Percentiles rank a stretch among this genome's conserved stretches.
Conservation (phyloP, 441 rosid genomes). For the Eutrema salsugineum region DNA sequence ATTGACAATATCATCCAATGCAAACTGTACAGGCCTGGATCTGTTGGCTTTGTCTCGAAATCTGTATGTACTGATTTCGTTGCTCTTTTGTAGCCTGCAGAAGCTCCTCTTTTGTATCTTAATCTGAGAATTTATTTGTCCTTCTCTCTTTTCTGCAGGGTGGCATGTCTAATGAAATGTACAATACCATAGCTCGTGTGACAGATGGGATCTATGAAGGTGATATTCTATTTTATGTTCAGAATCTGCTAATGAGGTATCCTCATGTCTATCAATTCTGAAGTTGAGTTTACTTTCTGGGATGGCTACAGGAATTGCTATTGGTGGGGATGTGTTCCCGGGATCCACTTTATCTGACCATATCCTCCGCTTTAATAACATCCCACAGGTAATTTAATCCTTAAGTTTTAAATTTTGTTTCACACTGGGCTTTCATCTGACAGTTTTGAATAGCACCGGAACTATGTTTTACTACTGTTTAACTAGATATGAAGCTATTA, state of each 20-base stretch:
- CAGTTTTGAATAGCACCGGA: neutral
- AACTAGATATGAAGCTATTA: neutral
- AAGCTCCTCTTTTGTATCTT: neutral
- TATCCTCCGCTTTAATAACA: conserved; percentile 87
- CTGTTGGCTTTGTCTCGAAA: conserved; percentile 96
- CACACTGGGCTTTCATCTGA: neutral
- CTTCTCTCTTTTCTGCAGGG: conserved; percentile 49
- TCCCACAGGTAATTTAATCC: conserved; percentile 67
- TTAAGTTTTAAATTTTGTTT: neutral
- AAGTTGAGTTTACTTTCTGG: conserved; percentile 11
- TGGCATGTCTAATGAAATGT: conserved; percentile 96
- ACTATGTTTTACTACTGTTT: neutral
- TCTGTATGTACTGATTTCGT: conserved; percentile 53
- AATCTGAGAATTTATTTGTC: conserved; percentile 1
- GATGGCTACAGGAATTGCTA: conserved; percentile 72
- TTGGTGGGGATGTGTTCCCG: conserved; percentile 98
- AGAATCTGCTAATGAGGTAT: conserved; percentile 2
- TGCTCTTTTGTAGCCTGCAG: neutral
- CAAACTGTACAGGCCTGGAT: conserved; percentile 96
- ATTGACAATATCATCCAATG: conserved; percentile 86
- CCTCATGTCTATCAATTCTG: conserved; percentile 7
- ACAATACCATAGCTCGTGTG: conserved; percentile 86
- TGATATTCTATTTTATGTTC: conserved; percentile 19
- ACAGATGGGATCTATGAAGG: conserved; percentile 97
- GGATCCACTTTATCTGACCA: conserved; percentile 95